Evolutionary conservation across 2,329 filamentous ascomycete species (phyloP).

Genomic region (Colletotrichum echinochloae): DNA sequence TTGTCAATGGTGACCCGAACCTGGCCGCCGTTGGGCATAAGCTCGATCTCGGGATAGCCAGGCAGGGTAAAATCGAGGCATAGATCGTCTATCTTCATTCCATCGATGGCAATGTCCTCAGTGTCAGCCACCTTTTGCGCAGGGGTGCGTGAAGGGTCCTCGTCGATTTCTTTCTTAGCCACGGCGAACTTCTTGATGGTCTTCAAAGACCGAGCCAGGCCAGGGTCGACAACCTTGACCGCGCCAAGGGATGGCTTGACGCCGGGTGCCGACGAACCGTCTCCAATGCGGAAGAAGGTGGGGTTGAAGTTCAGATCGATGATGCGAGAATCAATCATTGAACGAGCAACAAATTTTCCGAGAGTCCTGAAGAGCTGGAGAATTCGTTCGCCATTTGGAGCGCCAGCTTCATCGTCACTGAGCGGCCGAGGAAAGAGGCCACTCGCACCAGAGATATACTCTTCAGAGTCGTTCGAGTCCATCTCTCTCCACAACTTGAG

Average conservation of each 20-base stretch:
- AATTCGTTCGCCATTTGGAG: conserved; percentile 87
- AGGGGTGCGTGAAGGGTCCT: conserved; percentile 73
- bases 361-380: conserved; percentile 91
- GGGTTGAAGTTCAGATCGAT: conserved; percentile 98
- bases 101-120: conserved; percentile 78
- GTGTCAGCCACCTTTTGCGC: conserved; percentile 79
- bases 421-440: conserved; percentile 94
- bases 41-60: conserved; percentile 88
- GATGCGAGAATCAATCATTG: conserved; percentile 98
- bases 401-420: conserved; percentile 78
- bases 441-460: conserved; percentile 86
- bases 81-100: conserved; percentile 84
- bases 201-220: conserved; percentile 86
- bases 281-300: conserved; percentile 95
- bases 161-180: conserved; percentile 85
- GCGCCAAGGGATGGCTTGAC: conserved; percentile 89
- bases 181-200: conserved; percentile 87
- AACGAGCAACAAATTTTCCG: conserved; percentile 96
- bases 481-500: conserved; percentile 96
- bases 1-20: conserved; percentile 88
- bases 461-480: conserved; percentile 77
- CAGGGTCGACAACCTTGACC: conserved; percentile 88
- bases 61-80: conserved; percentile 95
- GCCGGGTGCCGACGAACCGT: conserved; percentile 67
- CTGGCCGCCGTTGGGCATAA: conserved; percentile 80